Conservation (phyloP, 2,329 filamentous ascomycete genomes). For the Alternaria gansuensis region DNA sequence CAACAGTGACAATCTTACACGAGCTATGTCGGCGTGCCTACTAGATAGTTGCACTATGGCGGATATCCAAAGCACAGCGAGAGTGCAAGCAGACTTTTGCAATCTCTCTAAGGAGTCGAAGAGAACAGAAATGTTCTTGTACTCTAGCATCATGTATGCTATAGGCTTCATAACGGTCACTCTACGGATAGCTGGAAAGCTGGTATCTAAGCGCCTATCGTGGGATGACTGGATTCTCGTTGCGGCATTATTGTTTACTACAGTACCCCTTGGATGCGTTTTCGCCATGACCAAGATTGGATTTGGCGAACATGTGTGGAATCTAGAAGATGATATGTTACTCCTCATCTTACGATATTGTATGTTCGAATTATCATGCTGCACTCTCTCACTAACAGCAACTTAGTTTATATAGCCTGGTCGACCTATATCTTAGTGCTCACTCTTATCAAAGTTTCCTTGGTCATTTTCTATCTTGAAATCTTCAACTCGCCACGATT, state of each 20-base stretch:
- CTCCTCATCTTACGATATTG: constrained; percentile 24
- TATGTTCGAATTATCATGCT: neutral
- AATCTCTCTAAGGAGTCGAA: constrained; percentile 29
- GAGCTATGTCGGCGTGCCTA: constrained; percentile 25
- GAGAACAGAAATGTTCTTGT: constrained; percentile 9
- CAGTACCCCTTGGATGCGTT: constrained; percentile 31
- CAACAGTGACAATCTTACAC: constrained; percentile 15
- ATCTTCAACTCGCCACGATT: constrained; percentile 38
- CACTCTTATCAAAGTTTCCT: constrained; percentile 38
- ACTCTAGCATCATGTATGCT: constrained; percentile 25
- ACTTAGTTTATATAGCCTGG: constrained; percentile 32
- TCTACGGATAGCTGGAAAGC: constrained; percentile 26
- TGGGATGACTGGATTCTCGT: constrained; percentile 36
- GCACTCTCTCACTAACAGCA: neutral
- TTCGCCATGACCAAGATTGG: constrained; percentile 33
- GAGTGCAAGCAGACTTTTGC: constrained; percentile 36
- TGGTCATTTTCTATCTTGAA: constrained; percentile 41
- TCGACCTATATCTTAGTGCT: constrained; percentile 34
- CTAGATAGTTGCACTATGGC: constrained; percentile 37
- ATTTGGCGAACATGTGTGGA: constrained; percentile 39
- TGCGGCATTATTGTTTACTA: constrained; percentile 26
- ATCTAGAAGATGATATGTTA: constrained; percentile 23
- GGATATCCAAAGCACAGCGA: constrained; percentile 29
- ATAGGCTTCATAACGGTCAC: constrained; percentile 27
- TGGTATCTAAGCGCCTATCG: constrained; percentile 27